Percentiles rank a stretch among this genome's conserved stretches.
phyloP scores from a whole-genome alignment of 768 basidiomycete genomes.

The Candolleomyces eurysporus region DNA sequence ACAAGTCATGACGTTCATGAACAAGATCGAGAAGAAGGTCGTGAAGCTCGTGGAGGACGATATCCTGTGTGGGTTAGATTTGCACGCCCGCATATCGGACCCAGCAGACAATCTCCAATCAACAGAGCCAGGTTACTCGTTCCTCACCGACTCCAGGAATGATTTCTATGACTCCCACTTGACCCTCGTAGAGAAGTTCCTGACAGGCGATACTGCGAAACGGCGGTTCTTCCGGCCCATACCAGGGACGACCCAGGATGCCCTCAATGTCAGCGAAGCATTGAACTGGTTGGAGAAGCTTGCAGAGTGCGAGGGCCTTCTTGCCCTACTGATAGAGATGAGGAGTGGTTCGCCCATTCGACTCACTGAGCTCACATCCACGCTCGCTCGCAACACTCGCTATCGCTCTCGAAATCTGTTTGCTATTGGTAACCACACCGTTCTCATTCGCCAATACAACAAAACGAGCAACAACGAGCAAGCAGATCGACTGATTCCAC shows the following conservation, averaged over 20 bases:
- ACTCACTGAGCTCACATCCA: background rate
- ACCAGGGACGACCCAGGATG: background rate
- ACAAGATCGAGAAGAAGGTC: background rate
- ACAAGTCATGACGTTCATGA: background rate
- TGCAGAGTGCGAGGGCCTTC: background rate
- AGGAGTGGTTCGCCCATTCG: slow-evolving; percentile 1
- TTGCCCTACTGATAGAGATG: background rate
- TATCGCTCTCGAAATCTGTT: background rate
- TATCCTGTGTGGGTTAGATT: background rate
- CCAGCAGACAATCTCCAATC: background rate
- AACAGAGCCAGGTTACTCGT: background rate
- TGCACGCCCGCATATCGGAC: background rate
- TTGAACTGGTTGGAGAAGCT: background rate
- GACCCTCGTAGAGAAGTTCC: no score
- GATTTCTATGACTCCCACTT: background rate
- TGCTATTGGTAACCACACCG: background rate
- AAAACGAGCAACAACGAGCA: background rate
- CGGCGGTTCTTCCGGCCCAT: background rate
- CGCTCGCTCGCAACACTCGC: background rate
- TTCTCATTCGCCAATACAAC: slow-evolving; percentile 2
- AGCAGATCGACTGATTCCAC: background rate
- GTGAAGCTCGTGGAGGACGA: background rate
- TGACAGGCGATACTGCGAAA: no score
- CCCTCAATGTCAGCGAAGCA: background rate
- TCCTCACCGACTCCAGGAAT: background rate